Base-by-base conservation (phyloP, 768 basidiomycete species). In the Tricholoma saponaceum region DNA sequence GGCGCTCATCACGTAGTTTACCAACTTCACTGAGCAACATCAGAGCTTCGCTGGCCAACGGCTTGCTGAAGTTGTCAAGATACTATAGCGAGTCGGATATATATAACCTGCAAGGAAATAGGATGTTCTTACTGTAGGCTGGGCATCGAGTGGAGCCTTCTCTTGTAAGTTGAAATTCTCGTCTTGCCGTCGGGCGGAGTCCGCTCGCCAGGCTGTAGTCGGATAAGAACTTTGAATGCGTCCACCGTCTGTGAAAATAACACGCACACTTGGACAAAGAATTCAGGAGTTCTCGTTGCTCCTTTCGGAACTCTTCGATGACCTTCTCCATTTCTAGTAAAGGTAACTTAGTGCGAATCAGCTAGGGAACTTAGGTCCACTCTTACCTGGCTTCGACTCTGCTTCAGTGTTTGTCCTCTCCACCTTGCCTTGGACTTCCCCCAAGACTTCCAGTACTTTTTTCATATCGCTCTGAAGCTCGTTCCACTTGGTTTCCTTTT, bases 31-130 rank as follows among this genome's bases (percentile, higher is more conserved):
- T 82, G 8, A 94, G 80, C 12, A 94, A 77, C 80, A 90, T 87
- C 28, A 89, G 84, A 12, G 93, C 90, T 74, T 94, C 92, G 14
- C 81, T 78, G 1, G 92, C 89, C 50, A 93, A 72, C 0, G 92
- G 86, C 68, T 85, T 89, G 70, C 89, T 92, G 72, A 93, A 93
- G 55, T 93, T 89, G 58, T 94, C 87, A 12, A 93, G 79, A 68
- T 93, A 92, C 88, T 91, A 46, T 14, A 28, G 7, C 26, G 14
- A 22, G 13, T 60, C 20, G 63, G 41, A 5, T 30, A 20, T 58
- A 22, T 32, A 14, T 6, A 46, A 43, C 35, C 35, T 16, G 35
- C 9, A 41, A 20, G 8, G 13, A 16, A 20, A 16, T 6, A 32
- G 49, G 16, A 28, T 1, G 10, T 5, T 28, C 26, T 16, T 50